Evolutionary conservation across 1,139 yeast species (phyloP).

Genomic region (Taiozyma sp.): DNA sequence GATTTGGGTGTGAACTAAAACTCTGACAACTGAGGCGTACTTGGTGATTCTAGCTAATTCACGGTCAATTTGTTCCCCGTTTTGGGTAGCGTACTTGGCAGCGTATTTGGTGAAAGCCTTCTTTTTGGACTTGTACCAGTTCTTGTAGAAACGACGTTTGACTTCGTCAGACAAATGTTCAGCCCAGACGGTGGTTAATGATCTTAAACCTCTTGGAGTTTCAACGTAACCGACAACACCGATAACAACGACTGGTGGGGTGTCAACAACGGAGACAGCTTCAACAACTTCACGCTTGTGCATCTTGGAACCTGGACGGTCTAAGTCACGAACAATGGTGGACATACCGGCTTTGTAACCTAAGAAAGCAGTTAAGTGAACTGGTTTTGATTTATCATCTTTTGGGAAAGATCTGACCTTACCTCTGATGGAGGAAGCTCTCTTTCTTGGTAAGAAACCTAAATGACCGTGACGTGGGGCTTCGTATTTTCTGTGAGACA

Average conservation of each 20-base stretch:
- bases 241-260: constrained; percentile 98
- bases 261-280: constrained; percentile 98
- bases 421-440: constrained; percentile 98
- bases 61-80: constrained; percentile 84
- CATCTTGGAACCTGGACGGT: constrained; percentile 99
- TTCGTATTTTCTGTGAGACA: constrained; percentile 99
- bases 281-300: constrained; percentile 99
- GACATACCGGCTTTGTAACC: constrained; percentile 99
- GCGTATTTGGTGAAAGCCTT: constrained; percentile 99
- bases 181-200: constrained; percentile 99
- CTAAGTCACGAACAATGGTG: constrained; percentile 99
- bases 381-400: constrained; percentile 98
- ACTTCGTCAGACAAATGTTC: constrained; percentile 99
- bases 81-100: constrained; percentile 89
- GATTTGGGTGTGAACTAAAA: constrained; percentile 98
- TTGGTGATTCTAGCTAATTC: constrained; percentile 98
- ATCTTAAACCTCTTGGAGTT: constrained; percentile 99
- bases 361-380: constrained; percentile 98
- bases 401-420: constrained; percentile 99
- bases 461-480: constrained; percentile 99
- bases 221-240: constrained; percentile 99
- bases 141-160: constrained; percentile 99
- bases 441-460: constrained; percentile 99
- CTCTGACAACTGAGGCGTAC: constrained; percentile 99
- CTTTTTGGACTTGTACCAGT: constrained; percentile 99